These are phyloP conservation scores for Monilinia laxa DNA, from an alignment of 2,329 filamentous ascomycete species.

Conservation along the genomic window DNA sequence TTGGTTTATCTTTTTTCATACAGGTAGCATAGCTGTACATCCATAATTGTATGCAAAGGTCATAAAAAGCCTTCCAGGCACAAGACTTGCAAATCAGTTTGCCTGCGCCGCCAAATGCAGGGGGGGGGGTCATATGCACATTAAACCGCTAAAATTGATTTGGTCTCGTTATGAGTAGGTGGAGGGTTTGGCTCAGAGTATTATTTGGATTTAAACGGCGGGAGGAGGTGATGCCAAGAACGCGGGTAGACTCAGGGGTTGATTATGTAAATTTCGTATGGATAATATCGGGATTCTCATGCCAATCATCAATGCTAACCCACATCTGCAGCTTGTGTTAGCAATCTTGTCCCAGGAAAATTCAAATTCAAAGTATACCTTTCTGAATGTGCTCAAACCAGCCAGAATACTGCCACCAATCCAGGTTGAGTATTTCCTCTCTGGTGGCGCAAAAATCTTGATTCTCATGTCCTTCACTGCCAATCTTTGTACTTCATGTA, in stretches of 20 bases:
- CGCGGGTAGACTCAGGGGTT: neutral
- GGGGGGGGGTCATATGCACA: conserved; percentile 9
- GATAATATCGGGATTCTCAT: conserved; percentile 98
- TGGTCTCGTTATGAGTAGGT: neutral
- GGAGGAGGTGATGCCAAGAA: neutral
- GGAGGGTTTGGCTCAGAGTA: neutral
- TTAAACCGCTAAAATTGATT: conserved; percentile 22
- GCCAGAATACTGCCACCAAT: conserved; percentile 97
- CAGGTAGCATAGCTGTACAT: conserved; percentile 20
- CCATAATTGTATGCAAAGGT: conserved; percentile 11
- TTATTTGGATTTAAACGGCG: conserved; percentile 7
- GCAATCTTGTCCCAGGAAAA: conserved; percentile 25
- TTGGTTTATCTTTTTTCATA: conserved; percentile 19
- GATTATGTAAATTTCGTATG: conserved; percentile 88
- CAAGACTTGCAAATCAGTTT: conserved; percentile 7
- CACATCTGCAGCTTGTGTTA: conserved; percentile 71
- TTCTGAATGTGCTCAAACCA: conserved; percentile 95
- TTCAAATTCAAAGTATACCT: conserved; percentile 57
- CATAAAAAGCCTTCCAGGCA: conserved; percentile 5
- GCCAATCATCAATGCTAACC: conserved; percentile 99
- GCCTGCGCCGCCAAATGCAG: conserved; percentile 18
- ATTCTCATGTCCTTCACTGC: conserved; percentile 99
- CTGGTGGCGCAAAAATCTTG: conserved; percentile 97
- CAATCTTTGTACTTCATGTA: conserved; percentile 87
- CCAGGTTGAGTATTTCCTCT: conserved; percentile 98